Evolutionary conservation across 202 grass and related monocot species (phyloP), one percentile per base, ranked within the genome.

Genomic region (Carex sylvatica): DNA sequence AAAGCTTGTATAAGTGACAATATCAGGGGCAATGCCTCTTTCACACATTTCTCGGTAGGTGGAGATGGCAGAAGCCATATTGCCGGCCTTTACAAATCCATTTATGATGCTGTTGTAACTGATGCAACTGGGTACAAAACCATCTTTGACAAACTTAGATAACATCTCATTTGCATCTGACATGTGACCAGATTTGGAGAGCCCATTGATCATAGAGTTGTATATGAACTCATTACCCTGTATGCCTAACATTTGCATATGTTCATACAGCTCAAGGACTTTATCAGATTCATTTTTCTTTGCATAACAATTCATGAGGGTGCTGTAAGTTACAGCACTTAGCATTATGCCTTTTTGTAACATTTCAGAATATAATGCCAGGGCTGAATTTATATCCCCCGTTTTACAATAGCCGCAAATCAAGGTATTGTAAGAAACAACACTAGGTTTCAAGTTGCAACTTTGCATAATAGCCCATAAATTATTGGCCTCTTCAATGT

Each of bases 21-120:
- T 81, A 84, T 88, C 74, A 14, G 92, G 87, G 7, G 74, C 56
- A 76, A 94, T 85, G 62, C 91, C 92, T 80, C 69, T 87, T 35
- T 78, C 49, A 82, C 72, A 42, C 94, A 97, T 97, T 87, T 97
- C 82, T 49, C 74, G 81, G 74, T 89, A 92, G 66, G 88, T 82
- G 67, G 77, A 60, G 5, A 85, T 71, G 79, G 92, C 90, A 49
- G 75, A 86, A 61, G 44, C 80, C 85, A 94, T 87, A 76, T 87
- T 85, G 65, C 88, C 87, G 49, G 83, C 74, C 87, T 88, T 94
- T 68, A 92, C 78, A 85, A 85, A 91, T 44, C 90, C 87, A 81
- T 87, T 89, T 77, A 97, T 94, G 47, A 97, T 97, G 84, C 85
- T 97, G 70, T 97, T 94, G 81, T 91, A 97, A 82, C 90, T 92